Conservation (phyloP, 163 green algal species). For the Scenedesmus sp. region DNA sequence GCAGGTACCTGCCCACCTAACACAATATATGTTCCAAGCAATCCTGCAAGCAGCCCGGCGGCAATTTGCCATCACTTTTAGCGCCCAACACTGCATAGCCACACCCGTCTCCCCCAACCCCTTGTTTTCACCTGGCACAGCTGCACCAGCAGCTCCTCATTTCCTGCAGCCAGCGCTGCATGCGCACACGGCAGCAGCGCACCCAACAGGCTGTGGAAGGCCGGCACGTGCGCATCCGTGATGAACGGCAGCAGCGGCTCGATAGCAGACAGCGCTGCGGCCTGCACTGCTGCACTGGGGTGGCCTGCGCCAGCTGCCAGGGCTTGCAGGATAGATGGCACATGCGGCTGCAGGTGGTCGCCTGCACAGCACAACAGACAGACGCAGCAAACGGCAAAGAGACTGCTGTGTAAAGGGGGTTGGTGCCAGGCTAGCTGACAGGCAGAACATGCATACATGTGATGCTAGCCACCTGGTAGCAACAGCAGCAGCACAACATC, state of each 20-base stretch:
- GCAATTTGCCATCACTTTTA: too few relatives aligned
- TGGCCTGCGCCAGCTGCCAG: constrained; percentile 43
- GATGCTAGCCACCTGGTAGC: not conserved
- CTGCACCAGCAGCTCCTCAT: constrained; percentile 60
- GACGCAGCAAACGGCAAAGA: not conserved
- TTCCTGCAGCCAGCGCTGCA: constrained; percentile 20
- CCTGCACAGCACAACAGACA: constrained; percentile 12
- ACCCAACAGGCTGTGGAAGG: constrained; percentile 40
- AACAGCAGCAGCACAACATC: not conserved
- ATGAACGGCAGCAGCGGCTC: constrained; percentile 60
- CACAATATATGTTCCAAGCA: too few relatives aligned
- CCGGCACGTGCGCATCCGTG: constrained; percentile 27
- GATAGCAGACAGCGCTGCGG: constrained; percentile 67
- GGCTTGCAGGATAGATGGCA: constrained; percentile 14
- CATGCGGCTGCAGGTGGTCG: constrained; percentile 36
- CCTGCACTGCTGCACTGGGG: constrained; percentile 55
- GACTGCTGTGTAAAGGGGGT: not conserved
- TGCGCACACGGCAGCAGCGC: constrained; percentile 50
- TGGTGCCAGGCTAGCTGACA: not conserved
- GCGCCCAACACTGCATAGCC: too few relatives aligned
- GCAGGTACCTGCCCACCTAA: too few relatives aligned
- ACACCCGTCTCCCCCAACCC: too few relatives aligned
- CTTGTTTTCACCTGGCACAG: constrained; percentile 59
- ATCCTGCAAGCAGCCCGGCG: too few relatives aligned
- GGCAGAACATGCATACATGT: not conserved